Conservation (phyloP, 2,329 filamentous ascomycete genomes). For the Pseudogymnoascus sp. region DNA sequence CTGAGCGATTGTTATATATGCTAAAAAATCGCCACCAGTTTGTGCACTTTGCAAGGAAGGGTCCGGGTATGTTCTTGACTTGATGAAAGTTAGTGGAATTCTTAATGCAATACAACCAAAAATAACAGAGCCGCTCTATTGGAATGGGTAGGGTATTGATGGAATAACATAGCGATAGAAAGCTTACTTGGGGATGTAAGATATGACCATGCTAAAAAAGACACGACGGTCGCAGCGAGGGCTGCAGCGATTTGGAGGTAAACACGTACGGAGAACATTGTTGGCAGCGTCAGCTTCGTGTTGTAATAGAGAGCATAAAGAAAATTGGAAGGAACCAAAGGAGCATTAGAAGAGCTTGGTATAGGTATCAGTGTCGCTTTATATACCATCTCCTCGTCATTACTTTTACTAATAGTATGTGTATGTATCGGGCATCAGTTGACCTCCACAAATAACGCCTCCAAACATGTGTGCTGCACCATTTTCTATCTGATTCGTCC, state of each 20-base stretch:
- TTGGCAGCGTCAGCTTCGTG: neutral
- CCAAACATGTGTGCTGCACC: neutral
- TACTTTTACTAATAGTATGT: neutral
- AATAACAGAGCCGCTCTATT: no score
- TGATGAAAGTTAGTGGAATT: neutral
- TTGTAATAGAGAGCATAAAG: neutral
- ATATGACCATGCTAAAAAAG: neutral
- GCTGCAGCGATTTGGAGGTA: neutral
- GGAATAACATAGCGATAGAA: neutral
- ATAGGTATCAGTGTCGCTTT: neutral
- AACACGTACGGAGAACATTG: neutral
- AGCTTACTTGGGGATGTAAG: neutral
- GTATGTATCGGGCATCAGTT: neutral
- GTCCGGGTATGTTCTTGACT: conserved; percentile 19
- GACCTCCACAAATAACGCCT: neutral
- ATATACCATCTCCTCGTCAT: neutral
- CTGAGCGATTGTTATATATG: conserved; percentile 14
- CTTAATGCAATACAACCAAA: neutral
- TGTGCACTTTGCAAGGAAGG: conserved; percentile 22
- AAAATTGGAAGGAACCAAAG: neutral
- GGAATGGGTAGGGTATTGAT: neutral
- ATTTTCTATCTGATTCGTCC: neutral
- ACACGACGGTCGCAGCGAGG: neutral
- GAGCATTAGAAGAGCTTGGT: neutral
- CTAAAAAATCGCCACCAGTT: conserved; percentile 22